These are phyloP conservation scores for Clarkia xantiana DNA, from an alignment of 345 rosid species.

Conservation along the genomic window DNA sequence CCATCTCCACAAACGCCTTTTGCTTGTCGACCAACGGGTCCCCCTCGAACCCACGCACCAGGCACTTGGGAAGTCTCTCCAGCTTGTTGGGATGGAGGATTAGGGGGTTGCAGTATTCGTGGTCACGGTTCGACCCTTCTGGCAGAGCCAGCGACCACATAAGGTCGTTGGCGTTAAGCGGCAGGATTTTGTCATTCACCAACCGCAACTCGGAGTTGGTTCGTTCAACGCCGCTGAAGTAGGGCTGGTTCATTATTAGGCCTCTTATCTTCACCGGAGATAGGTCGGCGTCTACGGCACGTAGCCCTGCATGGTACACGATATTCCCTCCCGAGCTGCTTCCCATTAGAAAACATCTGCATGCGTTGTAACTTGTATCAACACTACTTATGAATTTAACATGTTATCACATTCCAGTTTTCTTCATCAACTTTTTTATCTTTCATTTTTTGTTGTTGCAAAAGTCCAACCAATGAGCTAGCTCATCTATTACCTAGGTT, in stretches of 20 bases:
- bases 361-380: too few species aligned
- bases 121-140: slow-evolving; percentile 47
- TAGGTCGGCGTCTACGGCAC: slow-evolving; percentile 27
- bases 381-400: too few species aligned
- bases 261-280: slow-evolving; percentile 44
- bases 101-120: slow-evolving; percentile 50
- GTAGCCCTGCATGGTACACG: slow-evolving; percentile 41
- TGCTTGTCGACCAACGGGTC: slow-evolving; percentile 66
- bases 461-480: too few species aligned
- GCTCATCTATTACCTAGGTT: too few species aligned
- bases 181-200: slow-evolving; percentile 35
- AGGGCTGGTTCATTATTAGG: slow-evolving; percentile 46
- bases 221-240: slow-evolving; percentile 41
- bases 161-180: slow-evolving; percentile 36
- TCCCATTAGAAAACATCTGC: slow-evolving; percentile 44
- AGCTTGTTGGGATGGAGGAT: slow-evolving; percentile 12
- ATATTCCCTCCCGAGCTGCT: slow-evolving; percentile 61
- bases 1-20: slow-evolving; percentile 35
- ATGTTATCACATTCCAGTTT: too few species aligned
- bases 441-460: too few species aligned
- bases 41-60: slow-evolving; percentile 40
- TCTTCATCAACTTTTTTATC: too few species aligned
- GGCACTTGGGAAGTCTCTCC: slow-evolving; percentile 36
- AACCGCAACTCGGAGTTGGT: slow-evolving; percentile 44
- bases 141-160: slow-evolving; percentile 62